These are phyloP conservation scores for Microsporum canis DNA, from an alignment of 2,329 filamentous ascomycete genomes.

Conservation along the genomic window DNA sequence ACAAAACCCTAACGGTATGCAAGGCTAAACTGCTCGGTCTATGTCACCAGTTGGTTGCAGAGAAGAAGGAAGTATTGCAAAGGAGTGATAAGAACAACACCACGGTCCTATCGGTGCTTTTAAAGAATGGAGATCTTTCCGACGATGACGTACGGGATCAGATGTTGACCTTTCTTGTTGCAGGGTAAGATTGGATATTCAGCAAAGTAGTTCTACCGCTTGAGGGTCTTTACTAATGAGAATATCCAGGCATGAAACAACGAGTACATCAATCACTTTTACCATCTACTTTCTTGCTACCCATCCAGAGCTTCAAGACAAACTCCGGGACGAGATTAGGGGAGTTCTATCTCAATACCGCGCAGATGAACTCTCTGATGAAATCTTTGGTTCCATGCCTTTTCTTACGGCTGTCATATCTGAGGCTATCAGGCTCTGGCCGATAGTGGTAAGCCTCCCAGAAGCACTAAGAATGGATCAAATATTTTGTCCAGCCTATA, in stretches of 20 bases:
- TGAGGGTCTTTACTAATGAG: slow-evolving; percentile 16
- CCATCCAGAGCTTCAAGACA: slow-evolving; percentile 38
- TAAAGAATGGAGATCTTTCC: slow-evolving; percentile 28
- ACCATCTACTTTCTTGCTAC: slow-evolving; percentile 43
- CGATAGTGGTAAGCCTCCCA: neutral
- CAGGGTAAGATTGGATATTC: slow-evolving; percentile 20
- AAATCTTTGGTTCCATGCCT: slow-evolving; percentile 44
- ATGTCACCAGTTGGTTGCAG: slow-evolving; percentile 26
- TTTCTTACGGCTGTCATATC: neutral
- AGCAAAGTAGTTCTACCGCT: neutral
- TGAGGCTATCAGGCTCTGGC: neutral
- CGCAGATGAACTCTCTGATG: slow-evolving; percentile 17
- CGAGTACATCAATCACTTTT: slow-evolving; percentile 44
- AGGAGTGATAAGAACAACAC: neutral
- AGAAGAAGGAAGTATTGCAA: slow-evolving; percentile 22
- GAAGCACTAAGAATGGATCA: no score
- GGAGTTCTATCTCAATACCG: slow-evolving; percentile 32
- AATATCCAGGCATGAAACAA: slow-evolving; percentile 41
- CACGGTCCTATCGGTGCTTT: slow-evolving; percentile 28
- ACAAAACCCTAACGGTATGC: slow-evolving; percentile 22
- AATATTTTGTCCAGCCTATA: no score
- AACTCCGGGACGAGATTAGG: slow-evolving; percentile 42
- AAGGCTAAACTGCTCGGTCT: slow-evolving; percentile 23
- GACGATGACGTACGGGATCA: slow-evolving; percentile 33
- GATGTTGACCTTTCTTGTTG: slow-evolving; percentile 34